Evolutionary conservation across 2,329 filamentous ascomycete species (phyloP).

Genomic region (Fusarium haematococcum): DNA sequence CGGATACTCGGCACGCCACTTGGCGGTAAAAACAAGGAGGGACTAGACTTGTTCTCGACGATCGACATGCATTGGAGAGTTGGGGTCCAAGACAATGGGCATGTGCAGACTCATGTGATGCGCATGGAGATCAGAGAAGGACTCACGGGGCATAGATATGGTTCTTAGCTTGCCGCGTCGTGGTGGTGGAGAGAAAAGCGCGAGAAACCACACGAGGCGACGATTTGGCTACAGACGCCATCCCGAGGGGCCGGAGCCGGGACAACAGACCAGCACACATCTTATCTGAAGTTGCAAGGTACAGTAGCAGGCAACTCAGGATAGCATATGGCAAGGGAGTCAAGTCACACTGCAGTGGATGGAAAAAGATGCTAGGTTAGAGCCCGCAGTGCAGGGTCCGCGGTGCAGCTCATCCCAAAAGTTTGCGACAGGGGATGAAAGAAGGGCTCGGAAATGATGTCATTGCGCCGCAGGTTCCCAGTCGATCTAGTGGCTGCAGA

Average conservation of each 20-base stretch:
- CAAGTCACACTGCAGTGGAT: not conserved
- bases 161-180: slow-evolving; percentile 45
- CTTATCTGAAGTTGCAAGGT: not conserved
- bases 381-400: not conserved
- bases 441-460: not conserved
- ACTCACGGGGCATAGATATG: slow-evolving; percentile 53
- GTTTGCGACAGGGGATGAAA: not conserved
- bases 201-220: slow-evolving; percentile 8
- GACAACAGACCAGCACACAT: slow-evolving; percentile 17
- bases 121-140: slow-evolving; percentile 4
- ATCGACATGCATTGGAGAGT: slow-evolving; percentile 46
- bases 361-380: not conserved
- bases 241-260: slow-evolving; percentile 22
- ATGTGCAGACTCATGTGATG: slow-evolving; percentile 7
- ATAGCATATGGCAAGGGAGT: not conserved
- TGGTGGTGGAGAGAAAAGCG: slow-evolving; percentile 40
- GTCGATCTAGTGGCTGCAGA: not conserved
- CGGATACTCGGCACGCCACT: not conserved
- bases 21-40: slow-evolving; percentile 6
- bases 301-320: not conserved
- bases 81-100: slow-evolving; percentile 1
- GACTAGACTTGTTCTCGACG: slow-evolving; percentile 13
- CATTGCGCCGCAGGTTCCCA: not conserved
- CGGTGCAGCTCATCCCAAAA: not conserved
- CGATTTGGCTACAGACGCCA: not conserved